These are phyloP conservation scores for Phialophora tarda DNA, from an alignment of 2,329 filamentous ascomycete genomes.

Conservation along the genomic window DNA sequence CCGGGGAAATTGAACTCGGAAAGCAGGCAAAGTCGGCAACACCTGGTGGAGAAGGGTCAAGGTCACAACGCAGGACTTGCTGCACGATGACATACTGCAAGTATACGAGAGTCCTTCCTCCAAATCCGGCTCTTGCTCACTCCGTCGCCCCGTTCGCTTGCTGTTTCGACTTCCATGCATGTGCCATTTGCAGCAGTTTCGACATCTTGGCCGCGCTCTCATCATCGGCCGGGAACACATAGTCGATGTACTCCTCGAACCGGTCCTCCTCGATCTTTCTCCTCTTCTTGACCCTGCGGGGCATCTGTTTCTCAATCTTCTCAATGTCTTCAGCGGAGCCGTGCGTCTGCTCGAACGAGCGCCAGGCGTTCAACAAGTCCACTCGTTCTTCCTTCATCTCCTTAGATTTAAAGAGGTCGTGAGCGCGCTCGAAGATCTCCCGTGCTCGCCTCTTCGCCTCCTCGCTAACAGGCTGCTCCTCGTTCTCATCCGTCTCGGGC, in stretches of 20 bases:
- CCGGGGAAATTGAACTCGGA: slow-evolving; percentile 7
- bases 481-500: slow-evolving; percentile 65
- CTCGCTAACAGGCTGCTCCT: slow-evolving; percentile 71
- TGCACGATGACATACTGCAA: slow-evolving; percentile 11
- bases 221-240: slow-evolving; percentile 95
- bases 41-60: not conserved
- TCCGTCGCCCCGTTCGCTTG: slow-evolving; percentile 37
- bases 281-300: slow-evolving; percentile 82
- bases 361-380: slow-evolving; percentile 87
- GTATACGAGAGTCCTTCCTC: not conserved
- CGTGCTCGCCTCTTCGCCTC: slow-evolving; percentile 83
- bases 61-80: not conserved
- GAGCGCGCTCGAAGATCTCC: slow-evolving; percentile 80
- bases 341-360: slow-evolving; percentile 86
- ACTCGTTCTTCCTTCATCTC: slow-evolving; percentile 94
- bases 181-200: slow-evolving; percentile 81
- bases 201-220: slow-evolving; percentile 82
- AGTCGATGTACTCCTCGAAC: slow-evolving; percentile 97
- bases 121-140: slow-evolving; percentile 12
- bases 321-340: slow-evolving; percentile 76
- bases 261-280: slow-evolving; percentile 89
- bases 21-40: not conserved
- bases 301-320: slow-evolving; percentile 90
- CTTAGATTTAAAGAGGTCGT: slow-evolving; percentile 85
- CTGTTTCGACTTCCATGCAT: slow-evolving; percentile 79